Evolutionary conservation across 2,329 filamentous ascomycete species (phyloP).

Genomic region (Fusarium sp.): DNA sequence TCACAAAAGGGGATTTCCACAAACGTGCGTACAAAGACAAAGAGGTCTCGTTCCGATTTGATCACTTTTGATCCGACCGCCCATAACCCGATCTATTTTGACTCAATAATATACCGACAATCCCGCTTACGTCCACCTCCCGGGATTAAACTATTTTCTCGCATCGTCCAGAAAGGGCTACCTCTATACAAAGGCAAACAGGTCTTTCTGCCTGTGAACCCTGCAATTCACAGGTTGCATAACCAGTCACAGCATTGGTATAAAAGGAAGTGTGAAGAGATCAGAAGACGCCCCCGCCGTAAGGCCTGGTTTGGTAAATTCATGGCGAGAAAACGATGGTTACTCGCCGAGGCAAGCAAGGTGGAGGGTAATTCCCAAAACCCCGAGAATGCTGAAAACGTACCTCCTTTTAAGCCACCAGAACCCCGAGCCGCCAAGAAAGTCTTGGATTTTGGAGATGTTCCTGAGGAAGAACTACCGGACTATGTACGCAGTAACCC

Average conservation of each 20-base stretch:
- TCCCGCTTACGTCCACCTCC: conserved; percentile 42
- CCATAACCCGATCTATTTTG: conserved; percentile 48
- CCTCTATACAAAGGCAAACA: conserved; percentile 44
- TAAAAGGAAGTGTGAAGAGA: conserved; percentile 61
- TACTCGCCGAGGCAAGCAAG: conserved; percentile 40
- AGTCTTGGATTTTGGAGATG: conserved; percentile 52
- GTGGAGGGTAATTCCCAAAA: conserved; percentile 24
- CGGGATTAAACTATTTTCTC: conserved; percentile 28
- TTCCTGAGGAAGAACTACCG: conserved; percentile 56
- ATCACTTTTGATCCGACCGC: conserved; percentile 42
- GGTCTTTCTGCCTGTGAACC: conserved; percentile 61
- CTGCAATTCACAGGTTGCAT: conserved; percentile 60
- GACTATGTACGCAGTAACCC: conserved; percentile 58
- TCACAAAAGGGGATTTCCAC: not conserved
- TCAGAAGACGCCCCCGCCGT: conserved; percentile 58
- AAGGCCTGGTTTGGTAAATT: conserved; percentile 64
- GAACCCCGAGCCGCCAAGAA: conserved; percentile 47
- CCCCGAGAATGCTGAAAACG: conserved; percentile 11
- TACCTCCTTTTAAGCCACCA: conserved; percentile 43
- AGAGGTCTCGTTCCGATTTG: not conserved
- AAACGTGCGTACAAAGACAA: not conserved
- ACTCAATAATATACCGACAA: conserved; percentile 55
- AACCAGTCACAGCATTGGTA: conserved; percentile 59
- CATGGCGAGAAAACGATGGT: conserved; percentile 52
- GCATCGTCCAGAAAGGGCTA: conserved; percentile 3